Evolutionary conservation across 371 early-diverging fungal genomes (phyloP).

Genomic region (Funneliformis caledonium): DNA sequence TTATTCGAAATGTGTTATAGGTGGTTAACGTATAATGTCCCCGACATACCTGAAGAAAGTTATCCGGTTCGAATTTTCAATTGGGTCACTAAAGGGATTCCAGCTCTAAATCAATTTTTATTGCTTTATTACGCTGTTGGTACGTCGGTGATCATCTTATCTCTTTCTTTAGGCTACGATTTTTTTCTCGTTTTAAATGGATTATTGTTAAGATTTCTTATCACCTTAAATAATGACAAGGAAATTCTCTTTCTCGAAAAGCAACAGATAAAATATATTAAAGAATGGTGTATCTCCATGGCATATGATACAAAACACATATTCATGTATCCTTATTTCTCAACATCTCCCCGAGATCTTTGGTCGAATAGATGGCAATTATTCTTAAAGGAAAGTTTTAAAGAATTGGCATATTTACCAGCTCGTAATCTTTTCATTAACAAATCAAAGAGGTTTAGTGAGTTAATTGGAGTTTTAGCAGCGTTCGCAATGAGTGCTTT

Average conservation of each 20-base stretch:
- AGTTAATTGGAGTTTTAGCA: not conserved
- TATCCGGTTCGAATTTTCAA: too few species aligned
- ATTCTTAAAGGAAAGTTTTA: not conserved
- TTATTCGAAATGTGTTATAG: not conserved
- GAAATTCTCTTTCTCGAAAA: not conserved
- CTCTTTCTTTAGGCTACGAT: not conserved
- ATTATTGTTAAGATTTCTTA: not conserved
- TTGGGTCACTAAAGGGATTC: too few species aligned
- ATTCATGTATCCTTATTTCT: not conserved
- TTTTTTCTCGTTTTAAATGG: not conserved
- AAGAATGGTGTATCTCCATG: not conserved
- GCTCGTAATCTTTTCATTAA: not conserved
- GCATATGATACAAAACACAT: not conserved
- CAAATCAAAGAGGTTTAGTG: not conserved
- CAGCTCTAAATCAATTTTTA: not conserved
- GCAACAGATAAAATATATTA: not conserved
- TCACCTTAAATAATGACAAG: not conserved
- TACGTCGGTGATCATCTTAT: not conserved
- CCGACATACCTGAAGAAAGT: not conserved
- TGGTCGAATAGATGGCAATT: slow-evolving; percentile 21
- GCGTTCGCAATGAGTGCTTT: slow-evolving; percentile 1
- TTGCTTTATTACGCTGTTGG: not conserved
- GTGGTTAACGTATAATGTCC: not conserved
- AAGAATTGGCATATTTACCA: not conserved
- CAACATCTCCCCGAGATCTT: slow-evolving; percentile 17